phyloP scores from a whole-genome alignment of 2,329 filamentous ascomycete species.

The Madurella fahalii region DNA sequence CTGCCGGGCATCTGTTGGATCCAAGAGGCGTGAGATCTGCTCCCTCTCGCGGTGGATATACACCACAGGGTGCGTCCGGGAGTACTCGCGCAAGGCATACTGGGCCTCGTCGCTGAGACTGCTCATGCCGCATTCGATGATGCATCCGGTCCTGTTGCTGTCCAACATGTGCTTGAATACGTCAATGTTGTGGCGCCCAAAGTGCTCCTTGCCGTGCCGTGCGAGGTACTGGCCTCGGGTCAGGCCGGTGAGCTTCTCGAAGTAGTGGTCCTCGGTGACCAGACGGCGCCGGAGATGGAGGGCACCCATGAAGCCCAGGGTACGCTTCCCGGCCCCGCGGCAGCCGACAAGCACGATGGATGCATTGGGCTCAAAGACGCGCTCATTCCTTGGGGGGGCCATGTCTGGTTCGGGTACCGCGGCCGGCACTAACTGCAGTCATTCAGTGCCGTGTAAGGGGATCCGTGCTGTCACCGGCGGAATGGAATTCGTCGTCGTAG shows the following conservation, averaged over 20 bases:
- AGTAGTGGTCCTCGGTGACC: slow-evolving; percentile 64
- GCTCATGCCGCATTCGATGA: slow-evolving; percentile 66
- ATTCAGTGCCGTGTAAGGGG: neutral
- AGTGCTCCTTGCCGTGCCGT: slow-evolving; percentile 56
- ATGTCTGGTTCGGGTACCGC: slow-evolving; percentile 12
- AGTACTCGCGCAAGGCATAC: slow-evolving; percentile 54
- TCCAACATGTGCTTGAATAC: slow-evolving; percentile 59
- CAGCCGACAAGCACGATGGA: slow-evolving; percentile 69
- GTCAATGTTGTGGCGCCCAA: slow-evolving; percentile 58
- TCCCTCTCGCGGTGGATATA: slow-evolving; percentile 64
- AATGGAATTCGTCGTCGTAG: too few relatives aligned
- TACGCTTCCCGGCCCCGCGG: slow-evolving; percentile 67
- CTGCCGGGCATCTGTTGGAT: slow-evolving; percentile 49
- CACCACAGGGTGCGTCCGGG: slow-evolving; percentile 63
- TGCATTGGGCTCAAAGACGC: slow-evolving; percentile 53
- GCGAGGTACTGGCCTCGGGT: slow-evolving; percentile 58
- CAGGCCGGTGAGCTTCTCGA: slow-evolving; percentile 60
- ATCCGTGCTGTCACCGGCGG: too few relatives aligned
- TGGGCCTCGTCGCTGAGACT: slow-evolving; percentile 60
- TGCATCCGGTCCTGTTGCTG: slow-evolving; percentile 54
- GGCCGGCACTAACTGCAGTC: neutral
- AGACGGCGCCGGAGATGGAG: slow-evolving; percentile 62
- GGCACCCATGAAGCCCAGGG: slow-evolving; percentile 67
- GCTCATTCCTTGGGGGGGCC: slow-evolving; percentile 35
- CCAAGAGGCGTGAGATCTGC: slow-evolving; percentile 57